Conservation (phyloP, 176 grass and related monocot species). For the Poa pratensis region DNA sequence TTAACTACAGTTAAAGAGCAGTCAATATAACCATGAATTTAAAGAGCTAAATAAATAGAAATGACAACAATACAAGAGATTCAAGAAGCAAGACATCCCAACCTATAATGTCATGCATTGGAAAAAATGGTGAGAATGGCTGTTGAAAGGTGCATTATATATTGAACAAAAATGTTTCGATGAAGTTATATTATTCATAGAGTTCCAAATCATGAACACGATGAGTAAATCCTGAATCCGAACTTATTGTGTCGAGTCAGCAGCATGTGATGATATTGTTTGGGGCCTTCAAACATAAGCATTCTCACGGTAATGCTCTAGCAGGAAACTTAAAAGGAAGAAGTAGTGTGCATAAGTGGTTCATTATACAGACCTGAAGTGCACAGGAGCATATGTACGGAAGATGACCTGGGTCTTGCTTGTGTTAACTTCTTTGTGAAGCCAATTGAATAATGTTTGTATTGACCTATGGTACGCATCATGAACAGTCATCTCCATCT, state of each 20-base stretch:
- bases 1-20: conserved; percentile 1
- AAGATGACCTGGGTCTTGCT: conserved; percentile 89
- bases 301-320: conserved; percentile 26
- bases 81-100: neutral
- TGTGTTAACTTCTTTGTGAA: conserved; percentile 74
- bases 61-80: neutral
- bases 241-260: neutral
- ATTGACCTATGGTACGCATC: conserved; percentile 75
- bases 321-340: conserved; percentile 24
- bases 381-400: conserved; percentile 89
- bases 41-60: neutral
- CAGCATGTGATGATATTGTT: neutral
- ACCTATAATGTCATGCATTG: neutral
- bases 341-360: neutral
- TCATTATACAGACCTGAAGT: conserved; percentile 82
- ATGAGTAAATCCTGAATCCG: neutral
- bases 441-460: conserved; percentile 71
- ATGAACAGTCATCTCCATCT: conserved; percentile 81
- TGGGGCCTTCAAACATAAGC: neutral
- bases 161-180: conserved; percentile 10
- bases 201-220: neutral
- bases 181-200: neutral
- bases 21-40: conserved; percentile 8
- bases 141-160: conserved; percentile 7
- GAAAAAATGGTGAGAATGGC: neutral